These are phyloP conservation scores for Boechera stricta DNA, from an alignment of 345 rosid species.

Conservation along the genomic window DNA sequence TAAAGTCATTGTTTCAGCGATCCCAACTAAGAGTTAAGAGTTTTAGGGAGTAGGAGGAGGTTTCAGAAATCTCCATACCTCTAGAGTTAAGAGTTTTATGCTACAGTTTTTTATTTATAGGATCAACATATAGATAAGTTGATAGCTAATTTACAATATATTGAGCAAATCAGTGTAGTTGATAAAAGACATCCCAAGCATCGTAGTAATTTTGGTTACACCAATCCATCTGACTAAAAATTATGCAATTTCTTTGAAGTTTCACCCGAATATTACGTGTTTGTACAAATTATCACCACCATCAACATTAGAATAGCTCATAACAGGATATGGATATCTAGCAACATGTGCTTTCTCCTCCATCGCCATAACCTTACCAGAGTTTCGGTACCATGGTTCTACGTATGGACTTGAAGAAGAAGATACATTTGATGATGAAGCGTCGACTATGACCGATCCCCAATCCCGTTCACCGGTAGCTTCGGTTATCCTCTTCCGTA, in stretches of 20 bases:
- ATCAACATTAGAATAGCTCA: constrained; percentile 58
- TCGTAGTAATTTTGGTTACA: constrained; percentile 19
- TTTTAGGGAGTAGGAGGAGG: too few relatives aligned
- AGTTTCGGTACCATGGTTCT: constrained; percentile 80
- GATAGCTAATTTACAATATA: too few relatives aligned
- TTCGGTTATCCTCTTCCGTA: constrained; percentile 70
- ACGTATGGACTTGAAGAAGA: constrained; percentile 42
- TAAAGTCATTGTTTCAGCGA: too few relatives aligned
- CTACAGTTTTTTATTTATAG: too few relatives aligned
- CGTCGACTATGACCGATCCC: constrained; percentile 70
- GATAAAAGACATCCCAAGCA: neutral
- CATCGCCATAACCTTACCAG: constrained; percentile 51
- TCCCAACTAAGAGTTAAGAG: too few relatives aligned
- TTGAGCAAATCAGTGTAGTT: too few relatives aligned
- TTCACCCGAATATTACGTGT: constrained; percentile 61
- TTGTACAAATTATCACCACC: constrained; percentile 80
- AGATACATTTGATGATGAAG: constrained; percentile 45
- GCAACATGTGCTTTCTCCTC: constrained; percentile 45
- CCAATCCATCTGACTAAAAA: constrained; percentile 13
- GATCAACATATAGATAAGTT: too few relatives aligned
- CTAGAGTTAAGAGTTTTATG: too few relatives aligned
- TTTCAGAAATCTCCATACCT: too few relatives aligned
- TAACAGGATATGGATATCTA: constrained; percentile 59
- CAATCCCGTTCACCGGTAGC: constrained; percentile 75
- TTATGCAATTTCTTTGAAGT: neutral